phyloP scores from a whole-genome alignment of 495 filamentous ascomycete species.

The Xylaria grammica region DNA sequence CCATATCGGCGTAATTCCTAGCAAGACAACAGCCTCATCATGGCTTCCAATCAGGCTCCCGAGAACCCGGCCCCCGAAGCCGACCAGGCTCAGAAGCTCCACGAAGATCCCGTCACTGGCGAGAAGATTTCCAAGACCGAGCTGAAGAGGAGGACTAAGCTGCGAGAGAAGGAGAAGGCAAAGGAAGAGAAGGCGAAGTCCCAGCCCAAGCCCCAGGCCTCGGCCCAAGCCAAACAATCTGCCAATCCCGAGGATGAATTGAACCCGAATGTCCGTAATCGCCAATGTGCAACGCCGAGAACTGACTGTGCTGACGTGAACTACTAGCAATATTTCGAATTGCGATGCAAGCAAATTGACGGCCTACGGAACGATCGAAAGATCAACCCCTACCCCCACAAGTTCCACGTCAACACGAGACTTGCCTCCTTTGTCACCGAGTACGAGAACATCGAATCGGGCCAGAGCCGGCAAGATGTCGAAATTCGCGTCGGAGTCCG shows the following conservation, averaged over 20 bases:
- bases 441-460: constrained; percentile 78
- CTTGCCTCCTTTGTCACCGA: constrained; percentile 76
- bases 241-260: constrained; percentile 74
- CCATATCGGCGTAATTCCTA: not conserved
- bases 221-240: constrained; percentile 68
- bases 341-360: constrained; percentile 82
- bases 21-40: not conserved
- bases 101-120: constrained; percentile 83
- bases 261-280: constrained; percentile 73
- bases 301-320: constrained; percentile 9
- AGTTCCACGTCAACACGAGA: constrained; percentile 86
- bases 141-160: constrained; percentile 95
- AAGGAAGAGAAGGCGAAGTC: constrained; percentile 77
- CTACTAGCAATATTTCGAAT: constrained; percentile 93
- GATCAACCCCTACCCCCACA: constrained; percentile 95
- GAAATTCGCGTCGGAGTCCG: constrained; percentile 78
- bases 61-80: constrained; percentile 19
- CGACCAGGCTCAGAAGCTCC: constrained; percentile 72
- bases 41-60: constrained; percentile 7
- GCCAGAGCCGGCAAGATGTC: constrained; percentile 76
- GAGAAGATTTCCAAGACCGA: constrained; percentile 86
- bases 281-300: constrained; percentile 2
- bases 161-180: constrained; percentile 80
- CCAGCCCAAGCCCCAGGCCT: constrained; percentile 68
- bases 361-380: constrained; percentile 80